A percentile compares a stretch with the other conserved stretches of the same genome.
Conservation (phyloP, 2,329 filamentous ascomycete genomes). For the Volutella citrinella region DNA sequence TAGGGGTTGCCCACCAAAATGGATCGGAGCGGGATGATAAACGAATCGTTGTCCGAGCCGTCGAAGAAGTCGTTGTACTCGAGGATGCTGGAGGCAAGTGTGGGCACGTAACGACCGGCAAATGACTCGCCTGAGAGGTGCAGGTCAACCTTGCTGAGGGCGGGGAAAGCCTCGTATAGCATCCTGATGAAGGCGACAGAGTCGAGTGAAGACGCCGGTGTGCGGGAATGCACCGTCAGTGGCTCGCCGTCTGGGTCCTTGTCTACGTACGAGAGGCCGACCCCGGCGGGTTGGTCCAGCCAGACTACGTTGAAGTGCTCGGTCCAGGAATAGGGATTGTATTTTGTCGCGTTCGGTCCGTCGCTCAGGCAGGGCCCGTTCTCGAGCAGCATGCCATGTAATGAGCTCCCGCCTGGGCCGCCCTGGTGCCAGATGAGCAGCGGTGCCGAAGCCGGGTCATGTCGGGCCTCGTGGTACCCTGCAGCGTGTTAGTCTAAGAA, state of each 20-base stretch:
- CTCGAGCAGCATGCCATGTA: constrained; percentile 1
- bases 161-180: constrained; percentile 1
- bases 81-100: neutral
- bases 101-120: constrained; percentile 1
- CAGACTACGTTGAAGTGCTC: constrained; percentile 3
- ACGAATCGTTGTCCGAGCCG: too few species aligned
- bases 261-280: constrained; percentile 1
- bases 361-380: constrained; percentile 1
- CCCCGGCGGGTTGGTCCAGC: constrained; percentile 1
- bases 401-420: constrained; percentile 1
- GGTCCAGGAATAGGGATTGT: constrained; percentile 1
- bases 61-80: too few species aligned
- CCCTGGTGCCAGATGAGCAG: constrained; percentile 2
- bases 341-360: neutral
- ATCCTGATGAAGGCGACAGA: neutral
- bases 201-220: neutral
- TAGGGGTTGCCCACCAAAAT: constrained; percentile 1
- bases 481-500: neutral
- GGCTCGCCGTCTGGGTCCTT: too few species aligned
- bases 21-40: constrained; percentile 1
- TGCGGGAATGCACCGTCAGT: neutral
- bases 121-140: constrained; percentile 1
- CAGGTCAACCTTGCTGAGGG: neutral
- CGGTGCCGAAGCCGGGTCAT: neutral
- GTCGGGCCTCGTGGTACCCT: constrained; percentile 3